Base-by-base conservation (phyloP, 345 rosid genomes). In the Combretum micranthum region DNA sequence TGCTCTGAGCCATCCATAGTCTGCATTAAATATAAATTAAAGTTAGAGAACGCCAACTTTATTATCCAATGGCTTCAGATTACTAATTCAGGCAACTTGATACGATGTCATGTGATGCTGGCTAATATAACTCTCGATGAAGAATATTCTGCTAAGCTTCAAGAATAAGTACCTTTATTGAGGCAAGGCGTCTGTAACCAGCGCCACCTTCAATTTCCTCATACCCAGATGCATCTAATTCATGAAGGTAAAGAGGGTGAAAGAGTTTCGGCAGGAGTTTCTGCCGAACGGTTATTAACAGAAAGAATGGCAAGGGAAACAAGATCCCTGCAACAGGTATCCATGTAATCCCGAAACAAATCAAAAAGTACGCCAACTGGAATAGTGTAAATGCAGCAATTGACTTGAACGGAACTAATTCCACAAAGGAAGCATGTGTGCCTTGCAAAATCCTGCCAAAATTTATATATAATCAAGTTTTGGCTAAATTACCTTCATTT, bases 141-240 rank as follows among this genome's bases (percentile, higher is more conserved):
- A 32, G 39, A 32, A 9, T 32, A 32, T 4, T 32, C 39, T 32
- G 39, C 39, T 32, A 32, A 32, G 39, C 39, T 32, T 32, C 39
- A 32, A 32, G 39, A 32, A 32, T 32, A 7, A 32, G 39, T 32
- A 32, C 39, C 39, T 32, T 7, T 11, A 32, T 4, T 32, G 39
- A 32, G 39, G 39, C 6, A 32, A 32, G 6, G 9, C 9, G 39
- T 10, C 25, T 8, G 9, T n/a, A 6, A 0, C 14, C 49, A 20
- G 45, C 18, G 50, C 58, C 67, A 42, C 72, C 81, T 9, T 61
- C 72, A 16, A 79, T 59, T 66, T 84, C 83, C 62, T 81, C 91
- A 21, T 84, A 81, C 50, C 77, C 91, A 14, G 82, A 76, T n/a
- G 82, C 85, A 64, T 81, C 90, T 58, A 84, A 48, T 61, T 77